A percentile compares a stretch with the other conserved stretches of the same genome.
Conservation (phyloP, 192 early-diverging fungal genomes). For the Phycomyces blakesleeanus region DNA sequence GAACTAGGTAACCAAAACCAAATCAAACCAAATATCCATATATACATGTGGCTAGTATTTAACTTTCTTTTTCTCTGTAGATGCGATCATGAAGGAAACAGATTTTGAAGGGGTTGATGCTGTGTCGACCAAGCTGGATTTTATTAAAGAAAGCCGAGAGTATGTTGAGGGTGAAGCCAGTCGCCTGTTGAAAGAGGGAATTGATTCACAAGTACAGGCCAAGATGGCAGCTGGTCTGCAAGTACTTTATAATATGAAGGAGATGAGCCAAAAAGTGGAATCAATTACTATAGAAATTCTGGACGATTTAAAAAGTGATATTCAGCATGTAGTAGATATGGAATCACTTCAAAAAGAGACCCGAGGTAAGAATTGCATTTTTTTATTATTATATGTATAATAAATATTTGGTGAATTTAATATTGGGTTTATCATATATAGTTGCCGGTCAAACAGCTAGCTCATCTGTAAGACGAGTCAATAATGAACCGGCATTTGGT, state of each 20-base stretch:
- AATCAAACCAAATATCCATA: too few relatives aligned
- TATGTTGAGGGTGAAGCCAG: conserved; percentile 48
- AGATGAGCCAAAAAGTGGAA: conserved; percentile 40
- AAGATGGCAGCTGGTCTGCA: conserved; percentile 51
- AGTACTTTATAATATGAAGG: conserved; percentile 49
- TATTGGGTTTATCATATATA: neutral
- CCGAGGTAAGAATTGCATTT: conserved; percentile 37
- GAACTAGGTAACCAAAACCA: conserved; percentile 67
- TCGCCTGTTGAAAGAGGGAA: conserved; percentile 45
- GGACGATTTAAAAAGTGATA: conserved; percentile 37
- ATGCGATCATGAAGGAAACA: conserved; percentile 49
- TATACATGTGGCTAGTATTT: neutral
- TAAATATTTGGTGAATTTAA: neutral
- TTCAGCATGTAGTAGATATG: conserved; percentile 47
- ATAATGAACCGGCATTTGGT: conserved; percentile 47
- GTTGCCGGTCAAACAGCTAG: conserved; percentile 14
- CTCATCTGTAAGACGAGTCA: conserved; percentile 42
- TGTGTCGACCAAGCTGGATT: conserved; percentile 50
- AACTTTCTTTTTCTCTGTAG: conserved; percentile 26
- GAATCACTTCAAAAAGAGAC: conserved; percentile 48
- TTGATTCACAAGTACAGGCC: conserved; percentile 41
- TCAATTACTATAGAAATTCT: conserved; percentile 36
- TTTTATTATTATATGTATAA: neutral
- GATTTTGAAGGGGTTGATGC: conserved; percentile 66
- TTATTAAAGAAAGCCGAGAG: conserved; percentile 42